Evolutionary conservation across 2,329 filamentous ascomycete species (phyloP).

Genomic region (Aureobasidium lini): DNA sequence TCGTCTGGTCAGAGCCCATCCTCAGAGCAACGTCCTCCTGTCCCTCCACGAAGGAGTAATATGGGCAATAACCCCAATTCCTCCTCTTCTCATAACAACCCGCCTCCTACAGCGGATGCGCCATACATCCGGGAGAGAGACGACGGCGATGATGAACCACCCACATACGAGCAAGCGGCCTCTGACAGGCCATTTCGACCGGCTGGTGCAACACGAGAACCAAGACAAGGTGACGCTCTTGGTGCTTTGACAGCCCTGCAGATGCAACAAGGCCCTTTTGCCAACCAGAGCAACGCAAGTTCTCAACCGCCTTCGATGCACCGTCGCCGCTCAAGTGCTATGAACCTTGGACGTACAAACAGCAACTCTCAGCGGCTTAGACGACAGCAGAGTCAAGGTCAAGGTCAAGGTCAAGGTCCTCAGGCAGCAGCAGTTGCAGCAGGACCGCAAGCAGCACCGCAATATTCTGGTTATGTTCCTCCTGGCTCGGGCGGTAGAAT

Average conservation of each 20-base stretch:
- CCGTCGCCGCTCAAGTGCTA: slow-evolving; percentile 2
- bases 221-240: slow-evolving; percentile 26
- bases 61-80: slow-evolving; percentile 25
- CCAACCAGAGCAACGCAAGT: not conserved
- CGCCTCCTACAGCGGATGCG: slow-evolving; percentile 16
- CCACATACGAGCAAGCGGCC: slow-evolving; percentile 59
- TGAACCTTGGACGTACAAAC: not conserved
- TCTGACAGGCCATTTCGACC: slow-evolving; percentile 45
- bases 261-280: slow-evolving; percentile 22
- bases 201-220: slow-evolving; percentile 23
- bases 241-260: slow-evolving; percentile 27
- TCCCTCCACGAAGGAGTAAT: slow-evolving; percentile 24
- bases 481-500: slow-evolving; percentile 2
- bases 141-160: slow-evolving; percentile 40
- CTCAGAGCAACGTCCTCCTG: slow-evolving; percentile 21
- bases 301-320: slow-evolving; percentile 1
- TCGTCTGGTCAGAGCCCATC: not conserved
- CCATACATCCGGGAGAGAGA: slow-evolving; percentile 11
- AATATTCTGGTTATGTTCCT: slow-evolving; percentile 13
- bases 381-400: slow-evolving; percentile 7
- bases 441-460: not conserved
- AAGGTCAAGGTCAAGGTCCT: not conserved
- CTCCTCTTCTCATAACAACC: slow-evolving; percentile 19
- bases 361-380: slow-evolving; percentile 4
- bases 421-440: not conserved